Evolutionary conservation across 2,329 filamentous ascomycete species (phyloP).

Genomic region (Phyllosticta paracitricarpa): DNA sequence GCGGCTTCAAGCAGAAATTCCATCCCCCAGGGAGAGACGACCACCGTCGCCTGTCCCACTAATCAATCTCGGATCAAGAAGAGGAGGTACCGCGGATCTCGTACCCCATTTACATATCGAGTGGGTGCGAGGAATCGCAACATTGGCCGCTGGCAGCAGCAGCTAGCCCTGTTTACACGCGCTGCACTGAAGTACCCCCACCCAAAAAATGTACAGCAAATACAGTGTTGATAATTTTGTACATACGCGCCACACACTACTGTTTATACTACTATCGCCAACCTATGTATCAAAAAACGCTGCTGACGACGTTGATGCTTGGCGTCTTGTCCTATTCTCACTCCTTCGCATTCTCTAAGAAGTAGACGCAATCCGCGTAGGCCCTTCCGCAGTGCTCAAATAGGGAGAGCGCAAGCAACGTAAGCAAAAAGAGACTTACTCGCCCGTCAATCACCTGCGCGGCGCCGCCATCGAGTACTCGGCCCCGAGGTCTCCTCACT

Average conservation of each 20-base stretch:
- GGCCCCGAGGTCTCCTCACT: neutral
- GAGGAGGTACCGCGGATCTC: neutral
- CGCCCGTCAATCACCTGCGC: neutral
- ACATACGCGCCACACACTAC: neutral
- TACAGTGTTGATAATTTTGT: neutral
- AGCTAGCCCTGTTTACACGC: neutral
- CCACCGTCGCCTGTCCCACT: neutral
- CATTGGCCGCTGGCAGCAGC: neutral
- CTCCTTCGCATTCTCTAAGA: neutral
- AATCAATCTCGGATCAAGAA: neutral
- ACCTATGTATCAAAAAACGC: neutral
- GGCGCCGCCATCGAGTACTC: neutral
- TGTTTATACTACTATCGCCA: neutral
- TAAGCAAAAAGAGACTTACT: neutral
- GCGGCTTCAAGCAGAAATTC: neutral
- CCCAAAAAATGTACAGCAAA: neutral
- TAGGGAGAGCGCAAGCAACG: too few relatives aligned
- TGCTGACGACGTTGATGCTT: neutral
- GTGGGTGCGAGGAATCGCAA: neutral
- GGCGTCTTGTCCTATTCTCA: neutral
- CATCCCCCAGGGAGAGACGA: neutral
- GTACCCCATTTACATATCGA: neutral
- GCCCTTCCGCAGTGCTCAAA: too few relatives aligned
- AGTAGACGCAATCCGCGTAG: too few relatives aligned
- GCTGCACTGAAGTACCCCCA: neutral